Evolutionary conservation across 1,284 basidiomycete genomes (phyloP), one percentile per base, ranked within the genome.

Genomic region (Phylloporus sp.): DNA sequence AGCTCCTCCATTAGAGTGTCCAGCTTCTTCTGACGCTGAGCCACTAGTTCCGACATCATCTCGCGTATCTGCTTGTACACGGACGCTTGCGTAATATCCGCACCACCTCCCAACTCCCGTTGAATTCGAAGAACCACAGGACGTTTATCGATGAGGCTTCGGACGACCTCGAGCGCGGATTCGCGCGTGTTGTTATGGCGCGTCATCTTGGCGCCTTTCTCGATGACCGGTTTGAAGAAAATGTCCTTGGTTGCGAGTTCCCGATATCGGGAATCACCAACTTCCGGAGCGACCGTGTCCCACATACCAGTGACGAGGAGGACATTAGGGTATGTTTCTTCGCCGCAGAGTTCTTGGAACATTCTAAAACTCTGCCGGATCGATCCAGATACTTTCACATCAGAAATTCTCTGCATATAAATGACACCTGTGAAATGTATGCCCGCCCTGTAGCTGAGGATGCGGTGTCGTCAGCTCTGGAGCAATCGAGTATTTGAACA

Each of bases 381-480:
- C 13, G 81, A 80, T 12, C 84, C 83, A 22, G 80, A 80, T 49
- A 86, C 76, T 39, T 82, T 79, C 64, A 78, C 74, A 69, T 86
- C 85, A 11, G 82, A 79, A 65, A 86, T 86, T 10, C 82, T 76
- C 62, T 86, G 84, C 73, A 84, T 76, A 66, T 85, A 86, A 44
- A 86, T 78, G 57, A 86, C 74, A 0, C 85, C 85, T 50, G 73
- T 46, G 69, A 75, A 61, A 63, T 54, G 65, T 56, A 66, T 62
- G 56, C 78, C 79, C 34, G 75, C 69, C 56, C 74, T 72, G 61
- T 83, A 76, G 49, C 82, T 84, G n/a, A 51, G 42, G 47, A 13
- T 42, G 31, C 28, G 6, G 56, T 37, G 2, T 22, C 49, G 51
- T 61, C 49, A 56, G 56, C 32, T 37, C 10, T 34, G 29, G 28